Base-by-base conservation (phyloP, 305 asterid species). In the Plantago lanceolata region DNA sequence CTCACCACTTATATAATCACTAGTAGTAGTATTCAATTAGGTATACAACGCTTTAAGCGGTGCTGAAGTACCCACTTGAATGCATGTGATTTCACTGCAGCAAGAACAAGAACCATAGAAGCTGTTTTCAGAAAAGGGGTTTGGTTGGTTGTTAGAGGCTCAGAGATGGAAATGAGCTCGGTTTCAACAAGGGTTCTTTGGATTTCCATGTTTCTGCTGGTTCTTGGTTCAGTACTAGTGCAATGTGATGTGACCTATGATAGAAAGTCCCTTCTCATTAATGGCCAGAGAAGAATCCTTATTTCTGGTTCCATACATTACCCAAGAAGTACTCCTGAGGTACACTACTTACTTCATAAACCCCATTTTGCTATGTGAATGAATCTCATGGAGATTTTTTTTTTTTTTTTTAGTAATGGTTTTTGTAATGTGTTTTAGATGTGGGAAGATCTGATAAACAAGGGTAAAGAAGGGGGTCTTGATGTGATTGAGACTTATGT, bases 251-350 rank as follows among this genome's bases (percentile, higher is more conserved):
- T 92, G 29, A 83, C 77, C 53, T 90, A 90, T 74, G 97, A 90
- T 62, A 81, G 85, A 64, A 87, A 81, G 56, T 82, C 96, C 59
- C 73, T 90, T 37, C 71, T 81, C 35, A 87, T 90, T 35, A 81
- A 90, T 70, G 96, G 95, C 12, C 81, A 84, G 57, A 84, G 94
- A 71, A 79, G 87, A 76, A 79, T 89, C 48, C 92, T 89, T 75
- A 68, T 89, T 63, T 89, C 97, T 69, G 97, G 97, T 47, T 87
- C 97, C 53, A 89, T 89, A 57, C 97, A 89, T 77, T 87, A 89
- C 76, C 89, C 97, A 21, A 84, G 97, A 81, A 87, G 97, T 82
- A 87, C 97, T 19, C 97, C 97, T 53, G 93, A 90, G 85, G 97
- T 85, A 79, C 26, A n/a, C 15, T 11, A 12, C 28, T 24, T 24